These are phyloP conservation scores for Barnettozyma wickerhamii DNA, from an alignment of 805 yeast species.

Conservation along the genomic window DNA sequence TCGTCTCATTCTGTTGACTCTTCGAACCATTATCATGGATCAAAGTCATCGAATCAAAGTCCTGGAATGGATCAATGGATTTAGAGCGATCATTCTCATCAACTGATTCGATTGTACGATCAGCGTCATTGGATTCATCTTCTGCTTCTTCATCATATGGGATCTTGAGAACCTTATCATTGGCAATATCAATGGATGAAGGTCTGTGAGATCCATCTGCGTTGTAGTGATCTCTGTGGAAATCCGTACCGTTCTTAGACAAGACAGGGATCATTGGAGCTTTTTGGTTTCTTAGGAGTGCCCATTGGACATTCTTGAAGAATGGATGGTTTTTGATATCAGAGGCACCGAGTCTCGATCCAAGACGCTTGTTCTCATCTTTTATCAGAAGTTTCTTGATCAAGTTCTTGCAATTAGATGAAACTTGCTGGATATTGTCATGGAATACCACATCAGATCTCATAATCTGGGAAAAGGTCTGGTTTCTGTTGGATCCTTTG, in stretches of 20 bases:
- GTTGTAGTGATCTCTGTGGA: slow-evolving; percentile 29
- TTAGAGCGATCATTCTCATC: slow-evolving; percentile 10
- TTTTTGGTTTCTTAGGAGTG: slow-evolving; percentile 81
- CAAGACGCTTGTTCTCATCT: slow-evolving; percentile 84
- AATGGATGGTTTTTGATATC: slow-evolving; percentile 90
- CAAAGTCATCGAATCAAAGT: slow-evolving; percentile 81
- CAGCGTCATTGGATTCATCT: slow-evolving; percentile 22
- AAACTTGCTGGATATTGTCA: slow-evolving; percentile 52
- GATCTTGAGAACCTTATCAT: slow-evolving; percentile 20
- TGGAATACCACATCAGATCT: slow-evolving; percentile 81
- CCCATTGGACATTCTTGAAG: slow-evolving; percentile 94
- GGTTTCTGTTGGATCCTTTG: slow-evolving; percentile 84
- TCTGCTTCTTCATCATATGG: slow-evolving; percentile 8
- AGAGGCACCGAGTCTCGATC: slow-evolving; percentile 91
- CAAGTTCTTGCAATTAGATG: slow-evolving; percentile 73
- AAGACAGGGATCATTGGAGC: slow-evolving; percentile 96
- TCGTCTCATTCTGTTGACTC: slow-evolving; percentile 35
- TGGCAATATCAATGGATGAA: slow-evolving; percentile 26
- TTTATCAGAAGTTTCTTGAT: slow-evolving; percentile 80
- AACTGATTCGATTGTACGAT: neutral
- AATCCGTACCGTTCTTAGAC: slow-evolving; percentile 48
- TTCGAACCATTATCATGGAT: slow-evolving; percentile 57
- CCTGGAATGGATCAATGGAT: slow-evolving; percentile 67
- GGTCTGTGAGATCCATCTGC: slow-evolving; percentile 16
- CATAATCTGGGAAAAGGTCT: slow-evolving; percentile 83